These are phyloP conservation scores for Ophiostoma australiae DNA, from an alignment of 2,329 filamentous ascomycete genomes.

Conservation along the genomic window DNA sequence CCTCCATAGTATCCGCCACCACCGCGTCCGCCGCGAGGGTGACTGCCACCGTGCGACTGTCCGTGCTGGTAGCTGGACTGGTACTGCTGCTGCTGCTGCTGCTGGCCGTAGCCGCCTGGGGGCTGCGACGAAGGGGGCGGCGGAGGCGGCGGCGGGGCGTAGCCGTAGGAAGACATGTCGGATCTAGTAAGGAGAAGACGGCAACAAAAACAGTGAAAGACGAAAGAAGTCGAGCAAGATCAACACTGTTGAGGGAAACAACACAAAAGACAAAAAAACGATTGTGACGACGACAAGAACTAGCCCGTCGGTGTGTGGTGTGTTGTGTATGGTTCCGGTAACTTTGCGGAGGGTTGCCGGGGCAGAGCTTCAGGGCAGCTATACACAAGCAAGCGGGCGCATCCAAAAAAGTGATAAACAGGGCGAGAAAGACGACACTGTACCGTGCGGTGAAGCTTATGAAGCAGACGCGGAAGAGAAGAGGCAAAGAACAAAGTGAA, in stretches of 20 bases:
- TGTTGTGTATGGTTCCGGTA: conserved; percentile 11
- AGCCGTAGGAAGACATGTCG: conserved; percentile 49
- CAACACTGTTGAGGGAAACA: conserved; percentile 11
- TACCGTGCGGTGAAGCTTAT: neutral
- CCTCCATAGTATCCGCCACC: conserved; percentile 39
- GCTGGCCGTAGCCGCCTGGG: conserved; percentile 38
- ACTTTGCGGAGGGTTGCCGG: conserved; percentile 11
- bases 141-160: conserved; percentile 51
- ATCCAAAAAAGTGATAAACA: conserved; percentile 7
- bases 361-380: neutral
- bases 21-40: conserved; percentile 36
- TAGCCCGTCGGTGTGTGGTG: neutral
- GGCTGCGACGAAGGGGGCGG: conserved; percentile 42
- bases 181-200: neutral
- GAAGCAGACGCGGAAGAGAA: conserved; percentile 5
- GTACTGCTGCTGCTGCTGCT: conserved; percentile 30
- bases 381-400: neutral
- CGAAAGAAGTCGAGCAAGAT: neutral
- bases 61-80: conserved; percentile 34
- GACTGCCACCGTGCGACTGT: conserved; percentile 22
- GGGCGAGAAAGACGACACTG: conserved; percentile 12
- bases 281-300: conserved; percentile 8
- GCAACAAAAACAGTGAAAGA: neutral
- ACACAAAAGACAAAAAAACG: neutral
- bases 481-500: neutral